Percentiles rank a stretch among this genome's conserved stretches.
These are phyloP conservation scores for Aspergillus saccharolyticus DNA, from an alignment of 495 filamentous ascomycete genomes.

Conservation along the genomic window DNA sequence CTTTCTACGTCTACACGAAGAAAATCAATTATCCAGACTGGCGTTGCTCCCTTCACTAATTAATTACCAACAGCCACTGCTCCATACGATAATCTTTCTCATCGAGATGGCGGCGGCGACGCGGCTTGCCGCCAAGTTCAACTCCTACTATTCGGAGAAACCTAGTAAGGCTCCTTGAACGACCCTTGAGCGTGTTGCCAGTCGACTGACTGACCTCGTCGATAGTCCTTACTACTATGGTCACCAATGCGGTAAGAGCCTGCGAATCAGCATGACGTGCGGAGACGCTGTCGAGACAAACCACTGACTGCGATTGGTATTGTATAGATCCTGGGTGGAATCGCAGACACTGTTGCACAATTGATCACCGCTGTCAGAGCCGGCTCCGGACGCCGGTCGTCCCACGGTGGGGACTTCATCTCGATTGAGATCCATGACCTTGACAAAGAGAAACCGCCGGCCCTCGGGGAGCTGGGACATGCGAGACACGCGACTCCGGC, in stretches of 20 bases:
- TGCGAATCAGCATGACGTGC: background rate
- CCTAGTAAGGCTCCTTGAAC: conserved; percentile 53
- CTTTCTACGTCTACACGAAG: background rate
- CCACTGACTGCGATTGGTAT: conserved; percentile 13
- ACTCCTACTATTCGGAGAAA: conserved; percentile 81
- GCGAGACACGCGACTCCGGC: conserved; percentile 63
- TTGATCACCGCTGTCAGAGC: conserved; percentile 78
- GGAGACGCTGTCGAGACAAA: background rate
- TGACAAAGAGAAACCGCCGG: conserved; percentile 74
- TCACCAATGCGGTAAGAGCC: conserved; percentile 79
- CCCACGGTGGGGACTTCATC: conserved; percentile 62
- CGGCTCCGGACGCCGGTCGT: conserved; percentile 56
- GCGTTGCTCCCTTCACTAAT: conserved; percentile 1
- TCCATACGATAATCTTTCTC: conserved; percentile 79
- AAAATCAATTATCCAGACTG: conserved; percentile 8
- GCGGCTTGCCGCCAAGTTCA: conserved; percentile 80
- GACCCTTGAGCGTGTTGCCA: conserved; percentile 1
- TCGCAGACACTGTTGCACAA: conserved; percentile 94
- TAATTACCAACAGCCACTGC: conserved; percentile 60
- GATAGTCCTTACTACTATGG: conserved; percentile 92
- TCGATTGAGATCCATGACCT: conserved; percentile 88
- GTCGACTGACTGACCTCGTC: background rate
- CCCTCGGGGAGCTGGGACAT: conserved; percentile 62
- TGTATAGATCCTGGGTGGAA: conserved; percentile 70
- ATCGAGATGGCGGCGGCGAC: conserved; percentile 83